Evolutionary conservation across 1,139 yeast species (phyloP), one percentile per base, ranked within the genome.

Genomic region (Magnusiomyces suaveolens): DNA sequence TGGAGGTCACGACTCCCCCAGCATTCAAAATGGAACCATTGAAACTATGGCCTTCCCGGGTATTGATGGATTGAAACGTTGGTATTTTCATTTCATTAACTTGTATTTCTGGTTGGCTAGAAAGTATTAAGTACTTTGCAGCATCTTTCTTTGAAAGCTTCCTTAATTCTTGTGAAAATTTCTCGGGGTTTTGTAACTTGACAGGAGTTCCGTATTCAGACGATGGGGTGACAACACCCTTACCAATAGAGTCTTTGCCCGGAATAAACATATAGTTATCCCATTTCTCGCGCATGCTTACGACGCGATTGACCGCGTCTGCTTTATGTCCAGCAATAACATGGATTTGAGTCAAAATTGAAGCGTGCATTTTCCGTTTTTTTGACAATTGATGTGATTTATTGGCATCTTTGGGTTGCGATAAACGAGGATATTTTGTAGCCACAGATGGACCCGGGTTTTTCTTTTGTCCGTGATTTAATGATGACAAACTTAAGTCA

Each of bases 221-320:
- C 3, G 26, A 33, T 3, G 53, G 55, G 52, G 58, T 21, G 59
- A 53, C 29, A 57, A 58, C 43, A 52, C 51, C 43, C 46, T 33
- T 20, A 21, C 57, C 38, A 49, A 53, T 39, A 55, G 62, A 56
- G 46, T 58, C 46, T 44, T 54, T 44, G 26, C 54, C 55, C 12
- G 65, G 61, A 48, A 64, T 54, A 51, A 74, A 73, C 46, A 71
- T 53, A n/a, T 65, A 58, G 0, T 58, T 53, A 29, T 73, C 75
- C 69, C 75, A 75, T 21, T 36, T 10, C 16, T 48, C 44, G 16
- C 51, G 44, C 38, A 26, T 38, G 2, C n/a, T 16, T 3, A 48
- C 46, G 2, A 38, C 38, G 14, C 51, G 44, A 16, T n/a, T n/a
- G 12, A 39, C 24, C n/a, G n/a, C 21, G 4, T 48, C 36, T 24